Percentiles rank a stretch among this genome's conserved stretches.
These are phyloP conservation scores for Salix purpurea DNA, from an alignment of 345 rosid genomes.

Conservation along the genomic window DNA sequence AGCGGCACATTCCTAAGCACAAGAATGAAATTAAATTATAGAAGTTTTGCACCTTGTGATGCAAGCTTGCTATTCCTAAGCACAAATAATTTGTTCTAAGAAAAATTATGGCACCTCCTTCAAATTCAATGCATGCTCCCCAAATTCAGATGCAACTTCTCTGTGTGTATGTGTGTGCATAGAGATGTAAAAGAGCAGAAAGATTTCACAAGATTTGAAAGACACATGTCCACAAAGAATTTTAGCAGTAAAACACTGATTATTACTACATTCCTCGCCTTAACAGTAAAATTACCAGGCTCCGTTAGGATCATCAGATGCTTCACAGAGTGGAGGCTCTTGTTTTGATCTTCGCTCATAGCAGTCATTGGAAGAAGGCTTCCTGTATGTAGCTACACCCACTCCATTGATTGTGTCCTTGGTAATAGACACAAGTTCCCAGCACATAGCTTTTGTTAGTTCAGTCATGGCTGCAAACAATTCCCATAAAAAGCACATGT, in stretches of 20 bases:
- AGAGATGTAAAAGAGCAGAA: background rate
- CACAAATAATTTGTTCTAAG: background rate
- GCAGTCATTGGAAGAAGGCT: constrained; percentile 81
- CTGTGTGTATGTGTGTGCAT: background rate
- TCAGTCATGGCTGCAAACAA: constrained; percentile 70
- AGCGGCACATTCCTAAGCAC: constrained; percentile 71
- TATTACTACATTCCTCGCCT: background rate
- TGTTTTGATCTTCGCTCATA: constrained; percentile 61
- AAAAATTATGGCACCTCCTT: background rate
- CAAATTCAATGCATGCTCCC: background rate
- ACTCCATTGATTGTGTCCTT: constrained; percentile 71
- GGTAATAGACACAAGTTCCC: constrained; percentile 72
- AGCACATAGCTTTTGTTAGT: constrained; percentile 77
- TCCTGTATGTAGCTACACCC: constrained; percentile 71
- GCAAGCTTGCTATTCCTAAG: background rate
- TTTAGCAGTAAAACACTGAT: background rate
- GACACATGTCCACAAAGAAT: background rate
- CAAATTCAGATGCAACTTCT: background rate
- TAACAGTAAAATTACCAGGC: constrained; percentile 52
- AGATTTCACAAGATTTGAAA: background rate
- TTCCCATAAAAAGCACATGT: constrained; percentile 17
- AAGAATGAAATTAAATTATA: constrained; percentile 11
- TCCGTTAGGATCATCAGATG: constrained; percentile 88
- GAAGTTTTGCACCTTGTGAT: background rate
- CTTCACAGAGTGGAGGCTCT: constrained; percentile 69